Evolutionary conservation across 257 asterid genomes (phyloP), one percentile per base, ranked within the genome.

Genomic region (Verbascum thapsus): DNA sequence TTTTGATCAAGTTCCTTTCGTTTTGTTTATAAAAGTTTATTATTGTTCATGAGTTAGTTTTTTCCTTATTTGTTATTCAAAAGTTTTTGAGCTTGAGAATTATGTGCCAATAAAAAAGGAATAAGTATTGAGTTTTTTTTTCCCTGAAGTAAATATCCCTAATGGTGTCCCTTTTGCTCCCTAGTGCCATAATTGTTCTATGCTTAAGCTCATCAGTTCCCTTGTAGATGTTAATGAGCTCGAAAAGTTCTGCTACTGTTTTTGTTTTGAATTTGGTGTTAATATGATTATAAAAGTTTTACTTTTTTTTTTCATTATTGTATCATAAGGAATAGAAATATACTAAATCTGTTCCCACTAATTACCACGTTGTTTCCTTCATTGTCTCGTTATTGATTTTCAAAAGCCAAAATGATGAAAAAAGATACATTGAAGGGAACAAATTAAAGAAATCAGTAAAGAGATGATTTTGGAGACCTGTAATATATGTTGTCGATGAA

Each of bases 1-100:
- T 38, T 55, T 5, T 58, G 72, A 69, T 72, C 79, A 61, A 47
- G 41, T 65, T 67, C 54, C 13, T 42, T 56, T 57, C 22, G 42
- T 55, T 55, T 23, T 69, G 48, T 23, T 37, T 39, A 7, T 10
- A 8, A 51, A 39, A 44, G 10, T 35, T 37, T 18, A 7, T 15
- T 67, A 32, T 41, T 63, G 1, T 38, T 38, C 8, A 7, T 54
- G 19, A 18, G 58, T 10, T 43, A 20, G 42, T 38, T 12, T 56
- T 43, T 19, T 40, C 9, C 1, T 45, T 35, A 18, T 30, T 1
- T 53, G 15, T 53, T 11, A 16, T 39, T 18, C 20, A 9, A 22
- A 12, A 47, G 11, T 0, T 6, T 13, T 44, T 41, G 40, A 16
- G 58, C 40, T 48, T 61, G 4, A 45, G 51, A 66, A 20, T 20